A percentile compares a stretch with the other conserved stretches of the same genome.
phyloP scores from a whole-genome alignment of 139 green algal genomes.

The Raphidocelis subcapitata region DNA sequence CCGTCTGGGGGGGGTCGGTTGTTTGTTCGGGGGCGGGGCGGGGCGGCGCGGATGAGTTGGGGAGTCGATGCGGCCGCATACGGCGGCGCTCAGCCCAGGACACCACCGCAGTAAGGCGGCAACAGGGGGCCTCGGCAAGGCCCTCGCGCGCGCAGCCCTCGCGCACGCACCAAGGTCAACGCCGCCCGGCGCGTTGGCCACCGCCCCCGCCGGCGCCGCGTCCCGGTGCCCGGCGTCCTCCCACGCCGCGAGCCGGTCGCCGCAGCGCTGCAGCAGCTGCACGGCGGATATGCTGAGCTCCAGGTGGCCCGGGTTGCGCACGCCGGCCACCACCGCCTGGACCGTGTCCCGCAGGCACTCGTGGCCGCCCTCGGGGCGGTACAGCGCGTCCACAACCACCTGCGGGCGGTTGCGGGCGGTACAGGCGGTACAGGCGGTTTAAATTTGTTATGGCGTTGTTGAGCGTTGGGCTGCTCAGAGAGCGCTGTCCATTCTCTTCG shows the following conservation, averaged over 20 bases:
- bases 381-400: constrained; percentile 61
- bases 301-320: constrained; percentile 33
- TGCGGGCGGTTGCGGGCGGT: not conserved
- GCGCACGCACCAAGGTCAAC: constrained; percentile 10
- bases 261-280: constrained; percentile 28
- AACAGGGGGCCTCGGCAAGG: no score
- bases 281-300: constrained; percentile 35
- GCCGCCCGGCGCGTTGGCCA: not conserved
- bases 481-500: not conserved
- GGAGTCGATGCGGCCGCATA: not conserved
- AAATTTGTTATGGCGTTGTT: not conserved
- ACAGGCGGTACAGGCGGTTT: no score
- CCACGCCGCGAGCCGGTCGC: constrained; percentile 12
- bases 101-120: not conserved
- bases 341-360: constrained; percentile 16
- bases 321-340: constrained; percentile 29
- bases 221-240: constrained; percentile 20
- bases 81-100: not conserved
- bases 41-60: no score
- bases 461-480: not conserved
- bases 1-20: constrained; percentile 14
- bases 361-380: constrained; percentile 15
- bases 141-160: no score
- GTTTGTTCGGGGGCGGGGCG: no score
- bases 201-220: constrained; percentile 4